phyloP scores from a whole-genome alignment of 345 rosid genomes.

The Salix purpurea region DNA sequence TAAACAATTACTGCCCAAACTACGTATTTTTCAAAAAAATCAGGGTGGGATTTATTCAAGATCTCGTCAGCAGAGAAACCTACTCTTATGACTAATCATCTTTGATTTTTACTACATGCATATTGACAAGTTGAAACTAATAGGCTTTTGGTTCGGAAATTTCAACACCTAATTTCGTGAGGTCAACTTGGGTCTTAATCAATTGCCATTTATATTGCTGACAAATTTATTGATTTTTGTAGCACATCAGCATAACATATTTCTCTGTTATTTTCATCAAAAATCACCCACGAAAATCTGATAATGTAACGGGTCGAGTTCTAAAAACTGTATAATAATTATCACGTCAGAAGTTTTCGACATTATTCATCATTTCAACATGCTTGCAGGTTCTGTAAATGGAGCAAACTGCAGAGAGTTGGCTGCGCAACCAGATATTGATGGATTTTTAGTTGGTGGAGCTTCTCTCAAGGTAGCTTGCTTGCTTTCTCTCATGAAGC shows the following conservation, averaged over 20 bases:
- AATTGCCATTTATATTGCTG: too few relatives aligned
- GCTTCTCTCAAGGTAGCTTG: constrained; percentile 62
- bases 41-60: not conserved
- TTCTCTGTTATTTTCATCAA: too few relatives aligned
- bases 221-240: too few relatives aligned
- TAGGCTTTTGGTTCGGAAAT: not conserved
- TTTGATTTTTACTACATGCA: not conserved
- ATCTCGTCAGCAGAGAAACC: not conserved
- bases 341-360: not conserved
- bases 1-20: not conserved
- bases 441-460: constrained; percentile 80
- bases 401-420: constrained; percentile 64
- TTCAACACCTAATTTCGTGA: not conserved
- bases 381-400: constrained; percentile 53
- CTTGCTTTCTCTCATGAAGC: not conserved
- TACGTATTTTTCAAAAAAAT: not conserved
- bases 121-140: not conserved
- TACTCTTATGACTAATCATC: not conserved
- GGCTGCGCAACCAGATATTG: constrained; percentile 58
- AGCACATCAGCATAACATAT: too few relatives aligned
- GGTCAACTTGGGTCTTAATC: not conserved
- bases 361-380: not conserved
- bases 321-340: too few relatives aligned
- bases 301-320: too few relatives aligned
- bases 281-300: too few relatives aligned